Evolutionary conservation across 202 grass and related monocot species (phyloP), one percentile per base, ranked within the genome.

Genomic region (Carex arenaria): DNA sequence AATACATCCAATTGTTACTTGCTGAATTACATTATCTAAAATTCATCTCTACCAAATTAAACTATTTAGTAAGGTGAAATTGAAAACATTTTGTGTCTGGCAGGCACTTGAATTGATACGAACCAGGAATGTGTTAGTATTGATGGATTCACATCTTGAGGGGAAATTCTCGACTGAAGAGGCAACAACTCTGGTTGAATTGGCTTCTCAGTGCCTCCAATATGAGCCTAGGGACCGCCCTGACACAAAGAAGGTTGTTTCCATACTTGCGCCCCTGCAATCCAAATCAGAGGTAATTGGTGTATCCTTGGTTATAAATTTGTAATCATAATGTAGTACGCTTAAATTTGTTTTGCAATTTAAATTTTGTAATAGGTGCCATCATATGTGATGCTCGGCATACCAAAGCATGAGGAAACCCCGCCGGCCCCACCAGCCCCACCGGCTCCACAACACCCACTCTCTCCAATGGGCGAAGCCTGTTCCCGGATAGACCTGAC

Each of bases 111-210:
- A 98, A 49, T 95, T 98, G 95, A 98, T 98, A 83, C 87, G 87
- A 79, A 82, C 77, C 56, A 90, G 91, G 54, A 87, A 93, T 77
- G 88, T 91, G 49, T 83, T 85, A 59, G 38, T 90, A 51, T 64
- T 98, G 59, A 92, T 98, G 95, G 95, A 98, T 81, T 98, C 95
- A 70, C 95, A 98, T 93, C 80, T 98, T 86, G 95, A 98, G 67
- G 95, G 95, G 23, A 95, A 95, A n/a, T 98, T 95, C 83, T 92
- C 95, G 18, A 92, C 86, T 9, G 89, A 98, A 82, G 91, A 95
- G 84, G 95, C 95, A 5, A 92, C 92, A 7, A 52, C 93, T 62
- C 64, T 95, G 45, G 93, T 98, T 8, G 89, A 95, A 84, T 90
- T 98, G 64, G 95, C 89, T 63, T 93, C 95, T 84, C 90, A 95